Evolutionary conservation across 2,329 filamentous ascomycete species (phyloP), one percentile per base, ranked within the genome.

Genomic region (Massarina eburnea): DNA sequence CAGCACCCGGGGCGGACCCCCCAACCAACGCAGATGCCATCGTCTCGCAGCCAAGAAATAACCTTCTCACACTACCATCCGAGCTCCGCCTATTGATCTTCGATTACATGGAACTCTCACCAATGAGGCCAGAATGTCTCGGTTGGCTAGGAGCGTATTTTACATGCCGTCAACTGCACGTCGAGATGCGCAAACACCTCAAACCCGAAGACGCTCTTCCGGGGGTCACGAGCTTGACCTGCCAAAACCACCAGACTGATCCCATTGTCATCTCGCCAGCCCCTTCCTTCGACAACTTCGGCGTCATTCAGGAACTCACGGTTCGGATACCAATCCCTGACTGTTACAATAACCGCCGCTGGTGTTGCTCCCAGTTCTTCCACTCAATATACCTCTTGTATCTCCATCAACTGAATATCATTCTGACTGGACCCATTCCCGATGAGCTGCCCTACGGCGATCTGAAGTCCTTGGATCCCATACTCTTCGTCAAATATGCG

Each of bases 61-160:
- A n/a, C n/a, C n/a, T n/a, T n/a, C n/a, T n/a, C n/a, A n/a, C n/a
- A n/a, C n/a, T 46, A 2, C 43, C 37, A 4, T 14, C 4, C 8
- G 43, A 45, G 17, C 14, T 45, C 7, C 19, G 44, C 14, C 27
- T 39, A 2, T 4, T 20, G 1, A 32, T 51, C 15, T 51, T 41
- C 27, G 20, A 45, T 3, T 38, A 46, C 33, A 43, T 46, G 24
- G 18, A 24, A 7, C 33, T 51, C 3, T 39, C 44, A 21, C 48
- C 43, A 10, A 22, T 1, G 15, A 20, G 32, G 8, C 27, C 15
- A 12, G 32, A 45, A 3, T n/a, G 34, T 12, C 30, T 33, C 12
- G 9, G 30, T 10, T 51, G 40, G 43, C 19, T n/a, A 2, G 48
- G 48, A 8, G 36, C 9, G 12, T 47, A 51, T 38, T 45, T 44